A percentile compares a stretch with the other conserved stretches of the same genome.
Evolutionary conservation across 192 early-diverging fungal genomes (phyloP).

Genomic region (Piromyces finnis): DNA sequence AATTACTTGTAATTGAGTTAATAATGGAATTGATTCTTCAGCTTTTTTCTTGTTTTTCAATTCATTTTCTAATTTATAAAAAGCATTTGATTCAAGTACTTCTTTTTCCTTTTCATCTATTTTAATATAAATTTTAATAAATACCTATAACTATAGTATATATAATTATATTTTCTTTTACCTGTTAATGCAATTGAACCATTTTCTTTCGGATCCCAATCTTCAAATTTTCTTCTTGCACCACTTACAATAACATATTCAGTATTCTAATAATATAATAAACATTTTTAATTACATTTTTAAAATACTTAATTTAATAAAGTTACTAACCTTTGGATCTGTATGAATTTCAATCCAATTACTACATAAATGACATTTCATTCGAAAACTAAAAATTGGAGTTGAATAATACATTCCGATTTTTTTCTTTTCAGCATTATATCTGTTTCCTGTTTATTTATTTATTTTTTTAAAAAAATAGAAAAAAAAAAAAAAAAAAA

Average conservation of each 20-base stretch:
- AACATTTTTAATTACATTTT: no score
- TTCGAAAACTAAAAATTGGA: conserved; percentile 71
- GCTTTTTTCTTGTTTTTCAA: conserved; percentile 25
- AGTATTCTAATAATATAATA: conserved; percentile 24
- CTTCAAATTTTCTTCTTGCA: conserved; percentile 56
- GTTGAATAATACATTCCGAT: conserved; percentile 74
- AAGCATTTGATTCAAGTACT: conserved; percentile 17
- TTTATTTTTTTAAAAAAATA: no score
- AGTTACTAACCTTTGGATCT: conserved; percentile 51
- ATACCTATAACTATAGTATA: no score
- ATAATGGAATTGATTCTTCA: conserved; percentile 15
- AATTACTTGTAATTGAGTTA: conserved; percentile 35
- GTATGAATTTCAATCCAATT: conserved; percentile 86
- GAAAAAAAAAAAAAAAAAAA: no score
- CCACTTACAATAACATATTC: conserved; percentile 49
- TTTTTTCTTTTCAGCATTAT: conserved; percentile 91
- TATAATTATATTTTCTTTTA: neutral
- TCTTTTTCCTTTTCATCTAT: no score
- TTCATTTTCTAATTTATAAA: conserved; percentile 42
- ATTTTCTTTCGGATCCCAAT: conserved; percentile 43
- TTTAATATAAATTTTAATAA: no score
- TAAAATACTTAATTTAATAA: no score
- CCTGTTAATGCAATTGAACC: conserved; percentile 45
- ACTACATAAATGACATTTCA: conserved; percentile 81
- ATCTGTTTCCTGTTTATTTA: conserved; percentile 64